Conservation (phyloP, 23 red algal genomes). For the Porphyridium purpureum region DNA sequence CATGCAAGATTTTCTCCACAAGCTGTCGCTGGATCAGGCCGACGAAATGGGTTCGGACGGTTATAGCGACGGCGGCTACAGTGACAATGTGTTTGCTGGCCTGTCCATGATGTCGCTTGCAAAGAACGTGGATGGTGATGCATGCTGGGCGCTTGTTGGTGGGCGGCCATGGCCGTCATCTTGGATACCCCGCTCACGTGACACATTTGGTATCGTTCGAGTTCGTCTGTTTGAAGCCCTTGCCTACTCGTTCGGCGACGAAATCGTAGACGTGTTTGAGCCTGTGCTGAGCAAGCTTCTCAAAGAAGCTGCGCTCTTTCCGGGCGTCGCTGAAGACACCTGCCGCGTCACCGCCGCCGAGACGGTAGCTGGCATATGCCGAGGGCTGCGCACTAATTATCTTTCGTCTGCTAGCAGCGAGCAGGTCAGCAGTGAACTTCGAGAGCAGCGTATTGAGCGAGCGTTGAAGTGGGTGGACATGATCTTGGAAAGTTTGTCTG, state of each 20-base stretch:
- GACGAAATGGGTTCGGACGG: conserved; percentile 15
- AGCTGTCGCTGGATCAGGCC: conserved; percentile 51
- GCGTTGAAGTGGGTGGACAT: neutral
- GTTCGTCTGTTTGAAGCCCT: conserved; percentile 42
- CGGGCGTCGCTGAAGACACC: conserved; percentile 41
- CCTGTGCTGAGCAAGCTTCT: conserved; percentile 21
- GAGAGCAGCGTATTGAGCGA: neutral
- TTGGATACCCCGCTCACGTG: conserved; percentile 45
- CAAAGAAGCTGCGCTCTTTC: conserved; percentile 27
- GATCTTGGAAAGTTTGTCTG: conserved; percentile 31
- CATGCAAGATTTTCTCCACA: conserved; percentile 29
- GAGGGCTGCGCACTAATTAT: conserved; percentile 13
- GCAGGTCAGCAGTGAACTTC: neutral
- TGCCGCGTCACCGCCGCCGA: conserved; percentile 38
- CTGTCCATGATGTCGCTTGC: conserved; percentile 18
- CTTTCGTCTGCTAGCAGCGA: no score
- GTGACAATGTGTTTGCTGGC: conserved; percentile 5
- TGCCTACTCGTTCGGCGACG: conserved; percentile 21
- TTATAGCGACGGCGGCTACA: neutral
- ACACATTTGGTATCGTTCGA: conserved; percentile 21
- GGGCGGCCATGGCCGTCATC: conserved; percentile 55
- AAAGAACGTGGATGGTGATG: conserved; percentile 31
- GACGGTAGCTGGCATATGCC: conserved; percentile 43
- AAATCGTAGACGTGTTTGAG: conserved; percentile 11
- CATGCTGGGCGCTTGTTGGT: conserved; percentile 34